Base-by-base conservation (phyloP, 2,329 filamentous ascomycete species). In the Ilyonectria sp. region DNA sequence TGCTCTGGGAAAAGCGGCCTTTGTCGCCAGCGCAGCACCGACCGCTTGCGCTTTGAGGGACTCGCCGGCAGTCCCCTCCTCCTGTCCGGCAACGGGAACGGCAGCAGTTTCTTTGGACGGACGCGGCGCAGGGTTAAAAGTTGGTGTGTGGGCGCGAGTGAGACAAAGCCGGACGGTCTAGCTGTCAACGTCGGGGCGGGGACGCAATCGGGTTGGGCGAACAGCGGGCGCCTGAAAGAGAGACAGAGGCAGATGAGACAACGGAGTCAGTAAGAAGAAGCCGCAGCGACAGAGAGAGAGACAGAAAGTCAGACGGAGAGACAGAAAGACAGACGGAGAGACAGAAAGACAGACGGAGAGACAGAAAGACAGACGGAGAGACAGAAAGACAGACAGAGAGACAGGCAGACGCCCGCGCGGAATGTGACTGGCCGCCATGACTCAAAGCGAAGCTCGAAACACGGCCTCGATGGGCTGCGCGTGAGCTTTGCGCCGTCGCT, bases 401-500 rank as follows among this genome's bases (percentile, higher is more conserved):
- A 43, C 17, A n/a, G 11, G 6, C 15, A 67, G 49, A 67, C 37
- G 65, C 63, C 64, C 71, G 67, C 65, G 63, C 72, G 74, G 74
- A 76, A 76, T 76, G 74, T 76, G 74, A 74, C 63, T 66, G 65
- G 69, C 59, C 62, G 62, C 56, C 67, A 71, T 75, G 74, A 76
- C 74, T 76, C 74, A 75, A 75, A 72, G 60, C 44, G 40, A 60
- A 49, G 44, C 47, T 19, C 15, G 59, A 63, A 61, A 75, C 72
- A 75, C 70, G 72, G 66, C 56, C 43, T 64, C 65, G 53, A 65
- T 52, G 50, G 29, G 52, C 33, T 62, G 35, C 19, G 23, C 9
- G 26, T 58, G 54, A 31, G 57, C 40, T 29, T 54, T 60, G 47
- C 53, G 35, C 7, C 40, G 40, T n/a, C 40, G 8, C 43, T 31